phyloP scores from a whole-genome alignment of 345 rosid genomes.

The Melaleuca alternifolia region DNA sequence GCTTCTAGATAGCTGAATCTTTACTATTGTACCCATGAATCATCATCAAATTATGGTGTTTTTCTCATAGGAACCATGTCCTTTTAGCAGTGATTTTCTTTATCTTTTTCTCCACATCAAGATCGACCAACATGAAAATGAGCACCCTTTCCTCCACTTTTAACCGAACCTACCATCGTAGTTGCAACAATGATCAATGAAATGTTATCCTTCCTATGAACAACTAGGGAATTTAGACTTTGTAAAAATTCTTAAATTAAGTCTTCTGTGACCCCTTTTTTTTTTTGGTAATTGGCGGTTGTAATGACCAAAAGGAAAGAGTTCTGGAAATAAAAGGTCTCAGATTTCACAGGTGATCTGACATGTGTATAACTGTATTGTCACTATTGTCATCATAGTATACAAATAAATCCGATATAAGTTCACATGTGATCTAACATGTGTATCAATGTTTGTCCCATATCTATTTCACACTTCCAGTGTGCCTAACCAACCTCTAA shows the following conservation, averaged over 20 bases:
- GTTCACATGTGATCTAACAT: no score
- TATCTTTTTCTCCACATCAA: not conserved
- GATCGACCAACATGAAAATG: not conserved
- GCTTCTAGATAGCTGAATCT: rapidly evolving
- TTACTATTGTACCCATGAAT: not conserved
- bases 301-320: no score
- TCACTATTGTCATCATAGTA: no score
- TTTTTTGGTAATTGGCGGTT: not conserved
- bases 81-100: not conserved
- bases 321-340: not conserved
- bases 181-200: not conserved
- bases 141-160: not conserved
- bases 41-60: not conserved
- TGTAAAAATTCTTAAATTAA: no score
- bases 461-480: no score
- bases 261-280: not conserved
- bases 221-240: no score
- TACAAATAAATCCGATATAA: no score
- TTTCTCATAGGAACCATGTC: not conserved
- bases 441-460: no score
- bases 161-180: not conserved
- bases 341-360: no score
- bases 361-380: no score
- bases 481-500: no score
- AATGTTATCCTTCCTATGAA: not conserved